Evolutionary conservation across 2,329 filamentous ascomycete genomes (phyloP), one percentile per base, ranked within the genome.

Genomic region (Ceratocystis eucalypticola): DNA sequence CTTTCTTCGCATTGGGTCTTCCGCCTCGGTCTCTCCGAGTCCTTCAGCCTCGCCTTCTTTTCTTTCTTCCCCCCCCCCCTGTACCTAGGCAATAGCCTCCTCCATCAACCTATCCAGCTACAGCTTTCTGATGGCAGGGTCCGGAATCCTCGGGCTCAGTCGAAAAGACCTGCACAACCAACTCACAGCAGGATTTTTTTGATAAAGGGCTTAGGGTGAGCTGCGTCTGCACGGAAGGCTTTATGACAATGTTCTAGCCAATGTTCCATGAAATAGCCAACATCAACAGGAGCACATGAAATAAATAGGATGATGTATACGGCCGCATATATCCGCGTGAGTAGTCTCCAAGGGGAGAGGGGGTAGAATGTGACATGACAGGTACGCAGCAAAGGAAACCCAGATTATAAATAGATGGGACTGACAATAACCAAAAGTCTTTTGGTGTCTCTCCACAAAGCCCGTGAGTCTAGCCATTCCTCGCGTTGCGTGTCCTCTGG

Each of bases 191-290:
- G 53, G 53, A 57, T 37, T 30, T 57, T 6, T 12, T 30, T 33
- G 28, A 30, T 10, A 37, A 12, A 33, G 53, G 25, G 12, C 53
- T 33, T 33, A 17, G 10, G 15, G 53, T 57, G 28, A n/a, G 12
- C 25, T 25, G 53, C 30, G 53, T 57, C 53, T 57, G 53, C 53
- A 57, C 53, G 25, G 53, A 57, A 57, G 53, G 53, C 53, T n/a
- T 57, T 7, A 30, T 57, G 53, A 57, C 53, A 57, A 57, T 57
- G 53, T 57, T 57, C 53, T 57, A 57, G 53, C 33, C 53, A 33
- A 17, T 57, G 53, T 57, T 57, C 53, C 28, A 57, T 57, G 53
- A 33, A 25, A 33, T 17, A 30, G n/a, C 15, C 3, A 57, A 57
- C 8, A 17, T 17, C 7, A 57, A 33, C 25, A 57, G 10, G 33